Base-by-base conservation (phyloP, 1,284 basidiomycete genomes). In the Grifola frondosa region DNA sequence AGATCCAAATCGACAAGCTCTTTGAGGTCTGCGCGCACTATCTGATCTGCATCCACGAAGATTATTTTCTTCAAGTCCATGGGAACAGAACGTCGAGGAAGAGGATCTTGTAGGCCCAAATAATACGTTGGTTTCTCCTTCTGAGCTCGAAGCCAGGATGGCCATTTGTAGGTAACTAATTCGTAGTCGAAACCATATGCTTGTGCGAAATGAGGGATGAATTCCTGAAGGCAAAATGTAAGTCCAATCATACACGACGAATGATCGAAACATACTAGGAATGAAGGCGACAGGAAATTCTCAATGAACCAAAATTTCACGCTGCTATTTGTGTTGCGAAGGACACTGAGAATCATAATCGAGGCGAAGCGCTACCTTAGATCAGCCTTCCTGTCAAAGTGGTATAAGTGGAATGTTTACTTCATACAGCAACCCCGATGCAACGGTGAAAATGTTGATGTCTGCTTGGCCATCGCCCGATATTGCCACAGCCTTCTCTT, bases 241-340 rank as follows among this genome's bases (percentile, higher is more conserved):
- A 37, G 43, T 48, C 23, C 28, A 30, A 4, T 20, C 8, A 1
- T 32, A 11, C 22, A 30, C 23, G 11, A 24, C 30, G 23, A 37
- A 17, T 22, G 19, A 36, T 44, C 9, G 20, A 46, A 10, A 65
- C 80, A 52, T 48, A 91, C 91, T 47, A 97, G 74, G 80, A 99
- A 99, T 0, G 94, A 92, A 0, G 96, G 96, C 0, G 96, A 98
- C 17, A 99, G 76, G 78, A 98, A 99, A 69, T 99, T 99, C 62
- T 97, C 91, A 54, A 99, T 98, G 67, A 99, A 98, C 96, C 96
- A 99, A 68, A 99, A 99, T 65, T 99, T 99, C 65, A 98, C 94
- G 19, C 80, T 86, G 57, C 84, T 88, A 24, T 93, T 81, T 3
- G 96, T 99, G 61, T 99, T 95, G 42, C 85, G 83, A 55, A 99